Base-by-base conservation (phyloP, 106 monocot genomes). In the Dactylorhiza incarnata region DNA sequence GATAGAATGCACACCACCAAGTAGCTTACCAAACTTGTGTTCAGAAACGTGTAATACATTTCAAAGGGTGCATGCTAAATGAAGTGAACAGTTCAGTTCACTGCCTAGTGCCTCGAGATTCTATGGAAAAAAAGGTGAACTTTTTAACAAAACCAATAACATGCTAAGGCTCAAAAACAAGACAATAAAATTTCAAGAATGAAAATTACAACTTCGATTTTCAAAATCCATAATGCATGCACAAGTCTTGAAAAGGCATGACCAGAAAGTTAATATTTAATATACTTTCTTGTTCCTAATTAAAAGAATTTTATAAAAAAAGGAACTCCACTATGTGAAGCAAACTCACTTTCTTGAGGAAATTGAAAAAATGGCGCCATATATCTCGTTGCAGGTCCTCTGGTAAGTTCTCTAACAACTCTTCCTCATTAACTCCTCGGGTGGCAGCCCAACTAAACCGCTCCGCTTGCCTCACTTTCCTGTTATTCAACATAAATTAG, bases 371-470 rank as follows among this genome's bases (percentile, higher is more conserved):
- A 79, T 94, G 86, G 43, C 88, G 88, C 15, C 88, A 81, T 59
- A 94, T 86, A 9, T 88, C 84, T 73, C 83, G 68, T 79, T 90
- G 90, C 23, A 94, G 88, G 58, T 90, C 84, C 78, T 94, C 93
- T 37, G 90, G 90, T 78, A 94, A 75, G 53, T 90, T 88, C 49
- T 81, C 59, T 14, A 94, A 68, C 19, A 94, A 77, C 52, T 88
- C 74, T 53, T 90, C 90, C 74, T 90, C 93, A 83, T 94, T 86
- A 17, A 82, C 86, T 22, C 93, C 93, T 71, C 86, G 86, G 77
- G 93, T 90, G 20, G 93, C 84, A 48, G 81, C 85, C 93, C 93
- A 94, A 61, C 71, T 83, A 81, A 94, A 94, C 68, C 86, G 74
- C 54, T 90, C 93, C 20, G 90, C 87, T 66, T 86, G 90, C 73